phyloP scores from a whole-genome alignment of 352 stramenopile species.

The Globisporangium cystogenes region DNA sequence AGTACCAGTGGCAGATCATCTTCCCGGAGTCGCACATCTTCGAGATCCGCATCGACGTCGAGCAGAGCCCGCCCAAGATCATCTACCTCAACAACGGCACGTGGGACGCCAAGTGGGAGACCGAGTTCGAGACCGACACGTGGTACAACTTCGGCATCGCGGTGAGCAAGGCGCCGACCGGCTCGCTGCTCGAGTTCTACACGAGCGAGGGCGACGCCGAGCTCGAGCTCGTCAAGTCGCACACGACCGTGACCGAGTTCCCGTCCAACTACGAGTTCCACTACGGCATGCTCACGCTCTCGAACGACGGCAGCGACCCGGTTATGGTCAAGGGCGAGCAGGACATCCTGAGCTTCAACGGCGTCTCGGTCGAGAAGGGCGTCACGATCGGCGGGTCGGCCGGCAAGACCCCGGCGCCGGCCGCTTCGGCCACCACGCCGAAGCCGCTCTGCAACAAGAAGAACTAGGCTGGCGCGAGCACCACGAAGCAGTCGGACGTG shows the following conservation, averaged over 20 bases:
- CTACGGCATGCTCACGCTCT: conserved; percentile 62
- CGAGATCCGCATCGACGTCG: conserved; percentile 48
- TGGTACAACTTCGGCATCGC: conserved; percentile 71
- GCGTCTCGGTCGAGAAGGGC: conserved; percentile 46
- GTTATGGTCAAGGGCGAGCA: conserved; percentile 37
- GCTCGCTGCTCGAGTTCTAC: conserved; percentile 36
- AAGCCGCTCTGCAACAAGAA: conserved; percentile 6
- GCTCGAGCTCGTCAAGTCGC: conserved; percentile 36
- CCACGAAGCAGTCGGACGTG: no score
- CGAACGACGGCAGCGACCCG: conserved; percentile 41
- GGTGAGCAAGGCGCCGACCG: conserved; percentile 17
- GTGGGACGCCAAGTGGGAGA: conserved; percentile 40
- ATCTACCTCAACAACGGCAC: conserved; percentile 43
- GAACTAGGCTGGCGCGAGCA: neutral
- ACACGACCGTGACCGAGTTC: conserved; percentile 21
- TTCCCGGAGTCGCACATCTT: conserved; percentile 54
- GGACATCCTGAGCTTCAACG: conserved; percentile 62
- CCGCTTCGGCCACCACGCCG: neutral
- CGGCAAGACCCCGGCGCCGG: conserved; percentile 18
- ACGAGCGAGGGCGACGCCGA: conserved; percentile 35
- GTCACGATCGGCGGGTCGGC: conserved; percentile 39
- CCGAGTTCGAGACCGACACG: conserved; percentile 33
- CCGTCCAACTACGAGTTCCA: conserved; percentile 53
- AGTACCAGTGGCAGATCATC: conserved; percentile 51
- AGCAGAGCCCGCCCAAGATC: conserved; percentile 31